Percentiles rank a stretch among this genome's conserved stretches.
phyloP scores from a whole-genome alignment of 371 early-diverging fungal species.

The Dichotomocladium elegans region DNA sequence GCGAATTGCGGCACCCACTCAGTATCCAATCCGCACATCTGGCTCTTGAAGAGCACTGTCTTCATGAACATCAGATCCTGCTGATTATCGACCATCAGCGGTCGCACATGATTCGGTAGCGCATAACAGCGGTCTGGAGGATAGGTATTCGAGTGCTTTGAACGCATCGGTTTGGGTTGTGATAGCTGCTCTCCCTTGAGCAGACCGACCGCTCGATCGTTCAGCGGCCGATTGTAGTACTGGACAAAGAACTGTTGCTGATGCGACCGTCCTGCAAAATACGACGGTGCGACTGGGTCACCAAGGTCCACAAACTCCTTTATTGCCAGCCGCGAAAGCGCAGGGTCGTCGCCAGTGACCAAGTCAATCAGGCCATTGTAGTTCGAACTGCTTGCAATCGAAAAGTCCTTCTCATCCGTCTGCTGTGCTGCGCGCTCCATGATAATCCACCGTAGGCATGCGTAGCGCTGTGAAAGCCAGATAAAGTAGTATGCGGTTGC shows the following conservation, averaged over 20 bases:
- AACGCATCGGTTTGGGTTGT: conserved; percentile 12
- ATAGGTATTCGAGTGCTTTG: not conserved
- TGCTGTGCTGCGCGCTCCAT: conserved; percentile 34
- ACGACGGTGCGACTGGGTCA: conserved; percentile 29
- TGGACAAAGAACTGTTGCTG: conserved; percentile 31
- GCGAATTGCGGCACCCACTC: conserved; percentile 50
- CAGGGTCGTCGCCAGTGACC: conserved; percentile 19
- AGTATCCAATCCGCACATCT: conserved; percentile 36
- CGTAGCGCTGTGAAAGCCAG: conserved; percentile 32
- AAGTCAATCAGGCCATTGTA: conserved; percentile 40
- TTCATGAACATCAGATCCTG: conserved; percentile 22
- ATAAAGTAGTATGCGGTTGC: conserved; percentile 29
- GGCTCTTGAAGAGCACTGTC: conserved; percentile 9
- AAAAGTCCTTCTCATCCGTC: conserved; percentile 26
- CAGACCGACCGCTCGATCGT: conserved; percentile 24
- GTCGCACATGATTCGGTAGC: conserved; percentile 18
- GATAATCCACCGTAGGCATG: conserved; percentile 32
- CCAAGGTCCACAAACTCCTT: conserved; percentile 46
- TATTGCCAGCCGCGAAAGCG: conserved; percentile 30
- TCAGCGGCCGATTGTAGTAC: conserved; percentile 25
- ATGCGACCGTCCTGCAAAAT: conserved; percentile 29
- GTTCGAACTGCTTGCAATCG: conserved; percentile 32
- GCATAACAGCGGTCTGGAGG: conserved; percentile 8
- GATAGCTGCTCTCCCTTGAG: conserved; percentile 39
- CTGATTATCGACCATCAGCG: conserved; percentile 28